A percentile compares a stretch with the other conserved stretches of the same genome.
Conservation (phyloP, 2,329 filamentous ascomycete species). For the Ceratocystis alfenasii region DNA sequence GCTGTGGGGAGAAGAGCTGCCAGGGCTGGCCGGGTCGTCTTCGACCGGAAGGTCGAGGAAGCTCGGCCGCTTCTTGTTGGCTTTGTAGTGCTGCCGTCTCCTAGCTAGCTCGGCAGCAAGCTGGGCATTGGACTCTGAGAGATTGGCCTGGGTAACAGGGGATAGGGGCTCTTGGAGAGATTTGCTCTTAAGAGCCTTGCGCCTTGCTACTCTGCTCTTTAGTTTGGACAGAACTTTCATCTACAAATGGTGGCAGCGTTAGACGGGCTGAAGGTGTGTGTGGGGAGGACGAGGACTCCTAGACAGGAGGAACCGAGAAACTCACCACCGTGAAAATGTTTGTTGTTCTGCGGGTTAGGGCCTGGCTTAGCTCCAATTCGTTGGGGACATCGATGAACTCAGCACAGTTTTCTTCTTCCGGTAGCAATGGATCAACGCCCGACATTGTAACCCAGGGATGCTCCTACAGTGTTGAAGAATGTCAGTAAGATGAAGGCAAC, state of each 20-base stretch:
- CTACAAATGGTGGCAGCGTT: conserved; percentile 31
- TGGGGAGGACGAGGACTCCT: background rate
- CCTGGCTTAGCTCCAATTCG: conserved; percentile 77
- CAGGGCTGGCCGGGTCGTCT: conserved; percentile 27
- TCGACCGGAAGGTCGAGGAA: conserved; percentile 27
- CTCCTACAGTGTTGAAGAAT: conserved; percentile 40
- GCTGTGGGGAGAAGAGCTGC: background rate
- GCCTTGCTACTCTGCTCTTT: conserved; percentile 52
- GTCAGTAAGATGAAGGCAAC: background rate
- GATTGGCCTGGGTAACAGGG: conserved; percentile 19
- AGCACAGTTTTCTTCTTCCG: conserved; percentile 74
- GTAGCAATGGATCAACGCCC: conserved; percentile 65
- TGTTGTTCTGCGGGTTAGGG: conserved; percentile 81
- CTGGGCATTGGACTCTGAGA: conserved; percentile 16
- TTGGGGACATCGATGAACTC: conserved; percentile 73
- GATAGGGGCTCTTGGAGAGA: background rate
- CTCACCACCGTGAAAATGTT: conserved; percentile 70
- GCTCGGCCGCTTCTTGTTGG: conserved; percentile 12
- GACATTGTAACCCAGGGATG: conserved; percentile 86
- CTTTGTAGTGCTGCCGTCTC: conserved; percentile 14
- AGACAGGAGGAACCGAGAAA: conserved; percentile 23
- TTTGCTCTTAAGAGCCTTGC: conserved; percentile 15
- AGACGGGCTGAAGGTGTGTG: background rate
- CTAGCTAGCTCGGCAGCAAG: conserved; percentile 17
- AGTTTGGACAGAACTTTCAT: conserved; percentile 88